Base-by-base conservation (phyloP, 2,329 filamentous ascomycete genomes). In the Taxawa tesnikishii region DNA sequence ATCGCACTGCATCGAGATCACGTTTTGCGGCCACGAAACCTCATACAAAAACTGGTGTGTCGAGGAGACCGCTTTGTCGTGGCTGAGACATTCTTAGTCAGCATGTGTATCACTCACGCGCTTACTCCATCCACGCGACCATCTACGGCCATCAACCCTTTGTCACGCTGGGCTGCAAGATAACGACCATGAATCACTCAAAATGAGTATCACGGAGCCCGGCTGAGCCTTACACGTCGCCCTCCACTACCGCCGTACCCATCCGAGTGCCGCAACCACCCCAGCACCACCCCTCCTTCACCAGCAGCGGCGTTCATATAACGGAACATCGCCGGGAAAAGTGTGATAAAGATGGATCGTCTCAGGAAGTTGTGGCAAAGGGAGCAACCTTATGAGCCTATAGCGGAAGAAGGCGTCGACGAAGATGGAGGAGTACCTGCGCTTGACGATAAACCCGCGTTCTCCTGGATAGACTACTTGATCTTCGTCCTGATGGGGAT, bases 401-500 rank as follows among this genome's bases (percentile, higher is more conserved):
- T 53, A 7, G 38, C 39, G 12, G 39, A 43, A 34, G 39, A 38
- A 27, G 41, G 43, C 17, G 36, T 33, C 13, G 38, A 40, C 21
- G 36, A 33, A 26, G 41, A 45, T 15, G 29, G 33, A 30, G 27
- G 40, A 19, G 32, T 34, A 25, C 29, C 23, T 28, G 32, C 36
- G 29, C 15, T 18, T 11, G 18, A 27, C 12, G 18, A 28, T 4
- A n/a, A 13, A 6, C 21, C 28, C 9, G 17, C 27, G 21, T 94
- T 94, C 60, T 93, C 84, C 40, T 85, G 81, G 75, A 50, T 83
- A 21, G 83, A 92, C 54, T 98, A 96, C 58, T 63, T 60, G 45
- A 78, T 94, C 50, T 96, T 96, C 56, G 65, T 80, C 34, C 62
- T 94, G 31, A 65, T 96, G 15, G 90, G 90, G 31, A 68, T 94